phyloP scores from a whole-genome alignment of 139 green algal genomes.

The Klebsormidium nitens region DNA sequence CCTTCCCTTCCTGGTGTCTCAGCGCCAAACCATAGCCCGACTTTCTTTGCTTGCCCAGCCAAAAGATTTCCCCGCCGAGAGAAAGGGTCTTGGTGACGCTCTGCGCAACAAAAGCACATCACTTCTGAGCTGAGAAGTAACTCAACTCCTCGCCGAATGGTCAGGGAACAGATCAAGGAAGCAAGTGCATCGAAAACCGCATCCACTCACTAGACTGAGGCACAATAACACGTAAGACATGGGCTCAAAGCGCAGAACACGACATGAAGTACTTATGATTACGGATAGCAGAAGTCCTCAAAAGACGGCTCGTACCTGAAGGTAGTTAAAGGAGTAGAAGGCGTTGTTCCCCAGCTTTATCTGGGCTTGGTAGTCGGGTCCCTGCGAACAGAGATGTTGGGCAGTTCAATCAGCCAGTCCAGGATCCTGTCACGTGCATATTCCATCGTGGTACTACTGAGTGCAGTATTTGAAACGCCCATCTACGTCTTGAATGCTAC shows the following conservation, averaged over 20 bases:
- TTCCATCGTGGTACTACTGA: too few species aligned
- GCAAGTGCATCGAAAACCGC: too few species aligned
- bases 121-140: too few species aligned
- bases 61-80: constrained; percentile 90
- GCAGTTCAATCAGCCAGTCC: constrained; percentile 16
- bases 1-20: constrained; percentile 60
- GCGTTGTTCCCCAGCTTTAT: constrained; percentile 87
- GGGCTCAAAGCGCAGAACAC: not conserved
- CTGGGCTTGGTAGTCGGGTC: constrained; percentile 91
- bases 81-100: constrained; percentile 75
- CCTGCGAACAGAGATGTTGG: constrained; percentile 49
- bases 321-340: constrained; percentile 75
- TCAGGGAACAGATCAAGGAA: too few species aligned
- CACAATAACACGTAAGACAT: too few species aligned
- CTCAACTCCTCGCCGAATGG: too few species aligned
- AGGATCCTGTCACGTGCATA: constrained; percentile 52
- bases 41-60: constrained; percentile 73
- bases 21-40: constrained; percentile 61
- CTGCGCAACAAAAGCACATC: constrained; percentile 65
- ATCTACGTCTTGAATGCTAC: too few species aligned
- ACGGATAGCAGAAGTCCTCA: not conserved
- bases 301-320: constrained; percentile 28
- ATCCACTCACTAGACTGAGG: too few species aligned
- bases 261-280: not conserved
- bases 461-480: too few species aligned